phyloP scores from a whole-genome alignment of 345 rosid species.

The Hypericum androsaemum region DNA sequence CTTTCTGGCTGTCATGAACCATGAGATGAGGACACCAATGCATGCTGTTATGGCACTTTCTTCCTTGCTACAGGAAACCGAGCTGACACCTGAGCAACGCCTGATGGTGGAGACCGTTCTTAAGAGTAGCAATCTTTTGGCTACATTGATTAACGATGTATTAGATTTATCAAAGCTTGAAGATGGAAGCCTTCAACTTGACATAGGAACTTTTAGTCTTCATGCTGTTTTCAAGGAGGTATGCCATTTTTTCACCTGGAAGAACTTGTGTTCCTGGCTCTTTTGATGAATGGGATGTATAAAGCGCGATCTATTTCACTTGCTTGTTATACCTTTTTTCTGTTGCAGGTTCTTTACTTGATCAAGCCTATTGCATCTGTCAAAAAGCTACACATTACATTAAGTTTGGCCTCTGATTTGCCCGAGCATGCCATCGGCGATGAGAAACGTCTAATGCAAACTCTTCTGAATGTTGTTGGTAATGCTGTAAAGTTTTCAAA shows the following conservation, averaged over 20 bases:
- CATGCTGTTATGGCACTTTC: slow-evolving; percentile 94
- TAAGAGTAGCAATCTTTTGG: slow-evolving; percentile 81
- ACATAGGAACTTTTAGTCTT: slow-evolving; percentile 60
- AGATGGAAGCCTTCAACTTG: slow-evolving; percentile 97
- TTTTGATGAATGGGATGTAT: background rate
- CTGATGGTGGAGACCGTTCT: slow-evolving; percentile 94
- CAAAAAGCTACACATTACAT: slow-evolving; percentile 55
- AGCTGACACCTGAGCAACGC: slow-evolving; percentile 87
- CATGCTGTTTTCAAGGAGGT: slow-evolving; percentile 73
- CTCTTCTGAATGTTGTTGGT: slow-evolving; percentile 72
- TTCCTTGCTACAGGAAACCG: slow-evolving; percentile 93
- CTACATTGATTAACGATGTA: slow-evolving; percentile 89
- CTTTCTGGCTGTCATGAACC: slow-evolving; percentile 98
- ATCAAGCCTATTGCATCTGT: slow-evolving; percentile 88
- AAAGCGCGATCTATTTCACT: background rate
- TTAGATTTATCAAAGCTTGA: slow-evolving; percentile 96
- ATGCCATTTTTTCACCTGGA: slow-evolving; percentile 2
- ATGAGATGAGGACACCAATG: slow-evolving; percentile 99
- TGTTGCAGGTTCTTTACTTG: slow-evolving; percentile 65
- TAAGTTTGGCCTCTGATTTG: slow-evolving; percentile 79
- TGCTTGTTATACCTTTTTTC: slow-evolving; percentile 13
- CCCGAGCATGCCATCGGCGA: slow-evolving; percentile 82
- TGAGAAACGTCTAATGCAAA: slow-evolving; percentile 88
- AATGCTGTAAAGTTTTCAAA: slow-evolving; percentile 96
- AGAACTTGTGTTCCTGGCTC: slow-evolving; percentile 7